Evolutionary conservation across 352 stramenopile species (phyloP).

Genomic region (Globisporangium rhizosaccharum): DNA sequence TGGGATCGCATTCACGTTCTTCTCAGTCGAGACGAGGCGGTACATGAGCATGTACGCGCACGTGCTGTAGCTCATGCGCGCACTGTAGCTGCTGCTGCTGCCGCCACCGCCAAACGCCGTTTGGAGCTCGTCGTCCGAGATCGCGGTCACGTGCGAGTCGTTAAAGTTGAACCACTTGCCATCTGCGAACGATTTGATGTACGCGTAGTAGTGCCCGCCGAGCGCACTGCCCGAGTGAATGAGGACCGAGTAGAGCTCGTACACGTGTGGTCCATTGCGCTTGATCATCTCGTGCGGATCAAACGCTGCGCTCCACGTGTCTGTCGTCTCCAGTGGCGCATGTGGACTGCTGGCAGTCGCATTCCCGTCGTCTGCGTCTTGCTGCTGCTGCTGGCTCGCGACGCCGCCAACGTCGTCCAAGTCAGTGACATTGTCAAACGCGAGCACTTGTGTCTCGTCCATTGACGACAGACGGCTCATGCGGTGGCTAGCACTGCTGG

Average conservation of each 20-base stretch:
- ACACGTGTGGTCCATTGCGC: slow-evolving; percentile 66
- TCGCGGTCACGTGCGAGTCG: slow-evolving; percentile 73
- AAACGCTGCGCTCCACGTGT: slow-evolving; percentile 73
- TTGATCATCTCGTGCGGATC: slow-evolving; percentile 60
- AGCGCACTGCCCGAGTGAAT: slow-evolving; percentile 91
- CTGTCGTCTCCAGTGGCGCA: slow-evolving; percentile 11
- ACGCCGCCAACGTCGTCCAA: slow-evolving; percentile 4
- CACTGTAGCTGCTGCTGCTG: slow-evolving; percentile 46
- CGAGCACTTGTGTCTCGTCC: slow-evolving; percentile 58
- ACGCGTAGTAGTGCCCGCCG: slow-evolving; percentile 92
- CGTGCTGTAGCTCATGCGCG: slow-evolving; percentile 58
- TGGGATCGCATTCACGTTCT: slow-evolving; percentile 61
- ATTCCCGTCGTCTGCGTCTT: background rate
- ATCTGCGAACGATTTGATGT: slow-evolving; percentile 86
- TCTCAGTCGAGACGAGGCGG: slow-evolving; percentile 56
- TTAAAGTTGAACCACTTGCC: slow-evolving; percentile 89
- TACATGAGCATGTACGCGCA: slow-evolving; percentile 93
- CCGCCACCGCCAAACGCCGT: slow-evolving; percentile 63
- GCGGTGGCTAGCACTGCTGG: slow-evolving; percentile 7
- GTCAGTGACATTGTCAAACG: slow-evolving; percentile 23
- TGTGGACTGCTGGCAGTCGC: no score
- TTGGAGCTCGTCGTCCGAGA: slow-evolving; percentile 70
- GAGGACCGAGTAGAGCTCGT: slow-evolving; percentile 91
- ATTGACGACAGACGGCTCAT: slow-evolving; percentile 60
- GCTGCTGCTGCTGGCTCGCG: slow-evolving; percentile 11